Percentiles rank a stretch among this genome's conserved stretches.
phyloP scores from a whole-genome alignment of 2,329 filamentous ascomycete species.

The Fusarium sambucinum region DNA sequence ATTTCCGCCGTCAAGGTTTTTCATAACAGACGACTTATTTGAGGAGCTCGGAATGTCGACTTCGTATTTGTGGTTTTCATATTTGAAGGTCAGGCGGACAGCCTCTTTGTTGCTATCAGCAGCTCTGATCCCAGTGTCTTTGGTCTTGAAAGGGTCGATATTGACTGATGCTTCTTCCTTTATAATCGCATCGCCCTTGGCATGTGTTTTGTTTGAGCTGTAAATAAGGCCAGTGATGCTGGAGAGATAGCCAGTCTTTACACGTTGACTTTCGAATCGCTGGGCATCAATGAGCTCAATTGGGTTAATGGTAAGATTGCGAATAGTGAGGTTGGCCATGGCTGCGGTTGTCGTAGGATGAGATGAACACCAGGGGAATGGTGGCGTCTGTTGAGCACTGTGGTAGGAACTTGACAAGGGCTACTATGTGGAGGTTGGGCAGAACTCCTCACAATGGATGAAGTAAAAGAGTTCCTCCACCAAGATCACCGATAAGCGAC shows the following conservation, averaged over 20 bases:
- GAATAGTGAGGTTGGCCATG: constrained; percentile 75
- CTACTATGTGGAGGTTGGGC: neutral
- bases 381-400: constrained; percentile 6
- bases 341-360: constrained; percentile 22
- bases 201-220: constrained; percentile 48
- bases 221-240: constrained; percentile 60
- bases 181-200: constrained; percentile 71
- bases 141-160: constrained; percentile 76
- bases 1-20: constrained; percentile 63
- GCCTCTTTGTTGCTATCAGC: constrained; percentile 73
- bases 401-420: neutral
- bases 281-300: constrained; percentile 80
- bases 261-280: constrained; percentile 70
- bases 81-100: constrained; percentile 79
- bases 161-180: constrained; percentile 72
- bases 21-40: constrained; percentile 70
- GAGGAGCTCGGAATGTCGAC: constrained; percentile 77
- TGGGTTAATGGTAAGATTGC: constrained; percentile 82
- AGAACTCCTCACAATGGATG: neutral
- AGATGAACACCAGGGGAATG: constrained; percentile 6
- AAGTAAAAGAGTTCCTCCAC: neutral
- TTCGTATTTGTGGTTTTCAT: constrained; percentile 69
- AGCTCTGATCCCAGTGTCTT: constrained; percentile 67
- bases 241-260: constrained; percentile 57
- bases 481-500: neutral